phyloP scores from a whole-genome alignment of 306 rosid species.

The Vicia faba region DNA sequence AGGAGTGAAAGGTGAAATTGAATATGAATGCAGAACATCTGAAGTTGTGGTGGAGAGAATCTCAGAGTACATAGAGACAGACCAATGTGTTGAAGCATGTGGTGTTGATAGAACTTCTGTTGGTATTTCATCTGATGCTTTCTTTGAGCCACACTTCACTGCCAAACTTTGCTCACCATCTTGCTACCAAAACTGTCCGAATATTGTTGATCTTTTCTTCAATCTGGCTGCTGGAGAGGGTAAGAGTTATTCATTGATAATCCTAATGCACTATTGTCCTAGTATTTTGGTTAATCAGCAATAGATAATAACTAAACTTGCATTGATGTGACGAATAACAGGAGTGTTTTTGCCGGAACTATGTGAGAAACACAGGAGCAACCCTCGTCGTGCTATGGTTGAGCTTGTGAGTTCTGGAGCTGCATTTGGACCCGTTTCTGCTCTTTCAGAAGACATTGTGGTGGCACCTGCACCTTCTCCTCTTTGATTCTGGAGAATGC shows the following conservation, averaged over 20 bases:
- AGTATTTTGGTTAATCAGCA: neutral
- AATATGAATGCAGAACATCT: constrained; percentile 71
- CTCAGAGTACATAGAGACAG: constrained; percentile 66
- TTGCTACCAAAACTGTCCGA: constrained; percentile 71
- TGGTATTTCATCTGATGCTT: constrained; percentile 80
- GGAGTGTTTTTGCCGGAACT: constrained; percentile 72
- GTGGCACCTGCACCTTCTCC: neutral
- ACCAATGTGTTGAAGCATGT: constrained; percentile 62
- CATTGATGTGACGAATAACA: neutral
- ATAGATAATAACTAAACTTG: neutral
- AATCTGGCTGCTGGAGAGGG: constrained; percentile 81
- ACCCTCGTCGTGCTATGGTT: constrained; percentile 67
- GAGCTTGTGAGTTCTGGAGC: constrained; percentile 65
- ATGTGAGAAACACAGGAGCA: constrained; percentile 53
- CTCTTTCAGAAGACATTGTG: constrained; percentile 4
- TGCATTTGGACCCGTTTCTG: constrained; percentile 37
- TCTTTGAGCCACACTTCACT: constrained; percentile 73
- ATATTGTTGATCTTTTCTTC: constrained; percentile 72
- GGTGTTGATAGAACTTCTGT: constrained; percentile 73
- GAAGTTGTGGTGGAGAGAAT: constrained; percentile 74
- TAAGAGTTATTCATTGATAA: constrained; percentile 30
- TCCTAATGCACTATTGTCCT: neutral
- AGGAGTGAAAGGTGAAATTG: constrained; percentile 47
- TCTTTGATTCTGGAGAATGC: neutral
- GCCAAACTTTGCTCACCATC: constrained; percentile 65